phyloP scores from a whole-genome alignment of 2,329 filamentous ascomycete genomes.

The Neopestalotiopsis sp. region DNA sequence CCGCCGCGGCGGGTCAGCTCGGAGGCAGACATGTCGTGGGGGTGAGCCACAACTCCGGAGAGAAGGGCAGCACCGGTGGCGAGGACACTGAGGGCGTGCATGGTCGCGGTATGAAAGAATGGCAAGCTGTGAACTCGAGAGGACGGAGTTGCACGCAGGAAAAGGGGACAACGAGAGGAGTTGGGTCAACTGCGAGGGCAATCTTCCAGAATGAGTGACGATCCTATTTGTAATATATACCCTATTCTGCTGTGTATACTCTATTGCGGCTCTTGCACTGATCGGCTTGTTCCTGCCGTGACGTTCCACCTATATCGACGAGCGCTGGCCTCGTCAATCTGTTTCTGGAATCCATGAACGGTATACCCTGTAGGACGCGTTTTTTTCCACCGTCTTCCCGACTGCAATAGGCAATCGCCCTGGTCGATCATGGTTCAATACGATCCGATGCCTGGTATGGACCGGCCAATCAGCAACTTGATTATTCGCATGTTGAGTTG shows the following conservation, averaged over 20 bases:
- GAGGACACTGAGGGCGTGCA: conserved; percentile 10
- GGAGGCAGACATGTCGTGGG: conserved; percentile 22
- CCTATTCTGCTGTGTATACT: background rate
- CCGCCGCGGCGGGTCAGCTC: conserved; percentile 26
- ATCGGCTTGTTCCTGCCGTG: conserved; percentile 6
- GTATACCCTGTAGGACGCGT: background rate
- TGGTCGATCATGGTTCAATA: conserved; percentile 2
- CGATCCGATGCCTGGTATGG: conserved; percentile 3
- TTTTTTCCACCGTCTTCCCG: background rate
- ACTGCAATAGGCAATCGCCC: conserved; percentile 3
- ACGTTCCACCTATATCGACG: background rate
- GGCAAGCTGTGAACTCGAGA: background rate
- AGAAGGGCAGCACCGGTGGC: conserved; percentile 22
- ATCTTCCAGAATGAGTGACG: background rate
- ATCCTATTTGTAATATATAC: background rate
- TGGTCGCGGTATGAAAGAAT: background rate
- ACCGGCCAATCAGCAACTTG: background rate
- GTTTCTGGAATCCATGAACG: conserved; percentile 2
- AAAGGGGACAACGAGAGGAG: background rate
- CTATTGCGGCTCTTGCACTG: conserved; percentile 5
- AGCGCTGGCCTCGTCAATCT: background rate
- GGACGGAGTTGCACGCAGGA: background rate
- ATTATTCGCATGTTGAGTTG: background rate
- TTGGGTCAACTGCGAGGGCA: background rate
- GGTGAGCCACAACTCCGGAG: conserved; percentile 23